Percentiles rank a stretch among this genome's conserved stretches.
These are phyloP conservation scores for Exidia glandulosa DNA, from an alignment of 768 basidiomycete species.

Conservation along the genomic window DNA sequence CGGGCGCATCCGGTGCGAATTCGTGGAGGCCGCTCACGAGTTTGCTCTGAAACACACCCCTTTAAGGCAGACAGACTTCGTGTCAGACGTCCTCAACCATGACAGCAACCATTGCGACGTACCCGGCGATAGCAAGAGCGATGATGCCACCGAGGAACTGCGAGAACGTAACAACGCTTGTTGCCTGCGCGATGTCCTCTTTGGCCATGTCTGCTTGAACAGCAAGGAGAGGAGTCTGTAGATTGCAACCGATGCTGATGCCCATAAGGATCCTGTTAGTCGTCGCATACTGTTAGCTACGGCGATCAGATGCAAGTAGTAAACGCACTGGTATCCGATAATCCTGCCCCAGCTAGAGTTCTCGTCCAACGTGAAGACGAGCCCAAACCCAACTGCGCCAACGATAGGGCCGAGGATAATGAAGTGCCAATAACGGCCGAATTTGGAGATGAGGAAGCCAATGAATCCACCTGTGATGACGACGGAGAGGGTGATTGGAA, in stretches of 20 bases:
- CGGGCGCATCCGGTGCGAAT: neutral
- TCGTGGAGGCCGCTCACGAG: neutral
- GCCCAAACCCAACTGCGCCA: constrained; percentile 19
- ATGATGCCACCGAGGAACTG: neutral
- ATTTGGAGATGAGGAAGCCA: constrained; percentile 13
- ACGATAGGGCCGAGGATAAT: neutral
- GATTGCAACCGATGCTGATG: constrained; percentile 22
- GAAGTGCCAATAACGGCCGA: neutral
- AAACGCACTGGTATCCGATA: constrained; percentile 29
- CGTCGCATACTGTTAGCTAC: too few species aligned
- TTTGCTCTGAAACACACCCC: neutral
- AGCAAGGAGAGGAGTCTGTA: constrained; percentile 22
- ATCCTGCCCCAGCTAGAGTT: constrained; percentile 15
- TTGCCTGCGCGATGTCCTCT: constrained; percentile 14
- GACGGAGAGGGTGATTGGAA: constrained; percentile 26
- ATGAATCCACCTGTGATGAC: constrained; percentile 18
- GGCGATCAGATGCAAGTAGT: constrained; percentile 9
- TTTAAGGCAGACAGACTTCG: neutral
- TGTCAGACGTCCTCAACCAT: too few species aligned
- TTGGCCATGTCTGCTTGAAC: constrained; percentile 15
- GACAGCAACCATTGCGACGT: neutral
- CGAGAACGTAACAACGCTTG: constrained; percentile 10
- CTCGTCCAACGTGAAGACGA: constrained; percentile 23
- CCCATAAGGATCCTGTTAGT: constrained; percentile 17
- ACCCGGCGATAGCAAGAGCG: neutral